Evolutionary conservation across 805 yeast genomes (phyloP).

Genomic region (Monosporozyma yasuniensis): DNA sequence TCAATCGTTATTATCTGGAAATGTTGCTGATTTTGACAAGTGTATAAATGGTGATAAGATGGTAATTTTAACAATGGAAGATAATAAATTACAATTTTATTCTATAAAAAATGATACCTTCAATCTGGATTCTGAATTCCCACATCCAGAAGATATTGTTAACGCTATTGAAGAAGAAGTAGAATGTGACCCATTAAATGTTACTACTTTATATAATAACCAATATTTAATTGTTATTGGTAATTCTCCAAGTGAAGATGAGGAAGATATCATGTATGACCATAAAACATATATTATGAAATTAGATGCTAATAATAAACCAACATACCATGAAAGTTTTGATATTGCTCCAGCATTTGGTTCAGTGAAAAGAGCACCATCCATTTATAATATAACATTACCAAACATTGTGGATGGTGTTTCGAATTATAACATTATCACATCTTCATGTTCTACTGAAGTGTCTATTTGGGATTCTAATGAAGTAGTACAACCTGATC

Average conservation of each 20-base stretch:
- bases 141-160: constrained; percentile 21
- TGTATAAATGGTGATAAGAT: constrained; percentile 5
- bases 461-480: constrained; percentile 37
- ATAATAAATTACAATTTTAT: neutral
- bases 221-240: constrained; percentile 25
- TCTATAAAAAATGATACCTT: constrained; percentile 3
- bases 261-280: constrained; percentile 22
- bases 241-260: constrained; percentile 16
- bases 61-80: neutral
- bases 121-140: constrained; percentile 13
- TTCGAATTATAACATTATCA: constrained; percentile 36
- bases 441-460: constrained; percentile 61
- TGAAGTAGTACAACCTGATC: constrained; percentile 39
- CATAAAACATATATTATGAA: constrained; percentile 21
- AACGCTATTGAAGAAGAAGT: constrained; percentile 26
- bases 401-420: constrained; percentile 34
- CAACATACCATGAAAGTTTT: constrained; percentile 27
- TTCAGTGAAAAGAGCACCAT: constrained; percentile 37
- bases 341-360: constrained; percentile 50
- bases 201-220: constrained; percentile 14
- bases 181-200: constrained; percentile 23
- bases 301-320: neutral
- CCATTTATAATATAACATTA: constrained; percentile 37
- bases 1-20: neutral
- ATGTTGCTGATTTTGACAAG: constrained; percentile 1